Base-by-base conservation (phyloP, 495 filamentous ascomycete species). In the Aspergillus sclerotiicarbonarius region DNA sequence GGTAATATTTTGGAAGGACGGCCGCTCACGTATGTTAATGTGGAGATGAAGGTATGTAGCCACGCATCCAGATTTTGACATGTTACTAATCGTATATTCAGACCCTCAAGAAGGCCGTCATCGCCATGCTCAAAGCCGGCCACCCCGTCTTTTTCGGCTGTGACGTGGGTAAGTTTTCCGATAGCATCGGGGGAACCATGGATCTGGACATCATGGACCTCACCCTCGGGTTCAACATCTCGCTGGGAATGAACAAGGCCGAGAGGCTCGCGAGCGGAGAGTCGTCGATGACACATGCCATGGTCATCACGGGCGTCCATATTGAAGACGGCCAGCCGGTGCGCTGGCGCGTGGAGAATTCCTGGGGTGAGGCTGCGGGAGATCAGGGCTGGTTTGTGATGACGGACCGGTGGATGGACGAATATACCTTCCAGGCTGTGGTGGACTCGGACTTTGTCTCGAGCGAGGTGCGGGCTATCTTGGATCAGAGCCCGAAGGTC, bases 371-470 rank as follows among this genome's bases (percentile, higher is more conserved):
- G 25, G 69, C 53, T 0, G 80, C 77, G 0, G 91, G 91, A 0
- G 79, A 82, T 16, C 82, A 91, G 43, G 91, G 91, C 0, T 95
- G 89, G 80, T 90, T 92, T 59, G 88, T 94, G 30, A 94, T 94
- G 91, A 86, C 77, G 18, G 91, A 96, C 74, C 70, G 67, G 13
- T 96, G 91, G 91, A 88, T 95, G 87, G 87, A 90, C 60, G 81
- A 94, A 78, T 96, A 91, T 70, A 82, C 85, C 4, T 95, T 91
- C 65, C 91, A 96, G 77, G 87, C 84, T 15, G 91, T 95, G n/a
- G 86, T 93, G 1, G 90, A 92, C 65, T 86, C 87, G 2, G 74
- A 72, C 16, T 87, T 90, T 63, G 80, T 94, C 31, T 71, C 72
- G 15, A 78, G 82, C 51, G 84, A 87, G 62, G 77, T 91, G 10